A percentile compares a stretch with the other conserved stretches of the same genome.
phyloP scores from a whole-genome alignment of 139 green algal genomes.

The Chlamydomonas asymmetrica region DNA sequence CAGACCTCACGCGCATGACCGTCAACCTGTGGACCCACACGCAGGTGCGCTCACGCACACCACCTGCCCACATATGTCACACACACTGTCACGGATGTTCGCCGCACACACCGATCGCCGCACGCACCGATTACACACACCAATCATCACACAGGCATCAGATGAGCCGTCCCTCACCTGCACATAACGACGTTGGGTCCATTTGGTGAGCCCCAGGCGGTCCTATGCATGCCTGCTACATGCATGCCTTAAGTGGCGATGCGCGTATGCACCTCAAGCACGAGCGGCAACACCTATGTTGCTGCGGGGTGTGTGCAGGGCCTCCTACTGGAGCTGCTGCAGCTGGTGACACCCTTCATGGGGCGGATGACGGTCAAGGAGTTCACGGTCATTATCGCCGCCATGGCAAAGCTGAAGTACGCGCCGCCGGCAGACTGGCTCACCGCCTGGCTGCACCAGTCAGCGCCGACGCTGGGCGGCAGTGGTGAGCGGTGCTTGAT shows the following conservation, averaged over 20 bases:
- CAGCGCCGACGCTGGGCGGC: neutral
- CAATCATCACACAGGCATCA: neutral
- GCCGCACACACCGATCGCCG: no score
- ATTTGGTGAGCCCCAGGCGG: no score
- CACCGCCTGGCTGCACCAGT: conserved; percentile 17
- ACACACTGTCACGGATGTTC: neutral
- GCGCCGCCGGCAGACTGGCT: conserved; percentile 32
- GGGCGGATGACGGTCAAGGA: conserved; percentile 23
- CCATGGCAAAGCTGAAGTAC: conserved; percentile 25
- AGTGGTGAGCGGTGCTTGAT: no score
- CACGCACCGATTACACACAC: neutral
- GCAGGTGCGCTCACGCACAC: no score
- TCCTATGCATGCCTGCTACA: no score
- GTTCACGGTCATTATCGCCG: conserved; percentile 26
- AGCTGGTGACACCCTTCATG: conserved; percentile 12
- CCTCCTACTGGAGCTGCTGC: conserved; percentile 28
- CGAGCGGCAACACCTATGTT: no score
- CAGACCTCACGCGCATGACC: conserved; percentile 15
- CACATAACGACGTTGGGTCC: conserved; percentile 3
- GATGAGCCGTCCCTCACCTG: neutral
- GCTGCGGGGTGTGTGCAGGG: no score
- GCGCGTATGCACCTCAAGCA: no score
- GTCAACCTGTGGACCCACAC: conserved; percentile 13
- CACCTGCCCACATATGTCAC: neutral
- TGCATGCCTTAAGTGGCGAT: no score